Base-by-base conservation (phyloP, 2,329 filamentous ascomycete genomes). In the Pseudocercospora fuligena region DNA sequence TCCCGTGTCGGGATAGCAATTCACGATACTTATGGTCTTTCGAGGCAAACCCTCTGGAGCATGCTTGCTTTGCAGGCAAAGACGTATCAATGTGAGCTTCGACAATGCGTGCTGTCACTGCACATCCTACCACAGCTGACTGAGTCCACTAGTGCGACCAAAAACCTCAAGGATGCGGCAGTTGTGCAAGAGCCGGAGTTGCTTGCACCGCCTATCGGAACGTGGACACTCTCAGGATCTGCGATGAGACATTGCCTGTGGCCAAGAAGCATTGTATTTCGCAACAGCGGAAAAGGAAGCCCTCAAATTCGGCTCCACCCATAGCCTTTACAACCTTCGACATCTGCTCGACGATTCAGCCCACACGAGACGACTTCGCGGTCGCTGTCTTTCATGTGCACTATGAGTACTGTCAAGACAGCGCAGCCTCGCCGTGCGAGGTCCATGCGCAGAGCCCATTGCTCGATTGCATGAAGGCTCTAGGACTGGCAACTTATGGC, bases 41-140 rank as follows among this genome's bases (percentile, higher is more conserved):
- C 51, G 23, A 54, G 51, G 51, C 25, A 54, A 31, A 16, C 51
- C 49, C 11, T 54, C 51, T 54, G 51, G 51, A 29, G 49, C 49
- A 53, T 53, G 49, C 23, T 53, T 53, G 49, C 49, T 53, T 11
- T 53, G 49, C 49, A 53, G 49, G 23, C 49, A 53, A 53, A 19
- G 49, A 14, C 49, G 49, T 23, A 27, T 53, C n/a, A 53, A 27
- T 14, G 49, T 53, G 23, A 21, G 23, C n/a, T 14, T 53, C 16
- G 19, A 12, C 11, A 2, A 33, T 33, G 7, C 31, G 31, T 33
- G 31, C 31, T 33, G 11, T 33, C 31, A 33, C 12, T 33, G 11
- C 31, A 33, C 31, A 33, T 33, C 31, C 31, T 11, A 33, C 11
- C 11, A 12, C 31, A 14, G 23, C 49, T 53, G 1, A 53, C 49